Conservation (phyloP, 202 grass and related monocot species). For the Eragrostis tef region DNA sequence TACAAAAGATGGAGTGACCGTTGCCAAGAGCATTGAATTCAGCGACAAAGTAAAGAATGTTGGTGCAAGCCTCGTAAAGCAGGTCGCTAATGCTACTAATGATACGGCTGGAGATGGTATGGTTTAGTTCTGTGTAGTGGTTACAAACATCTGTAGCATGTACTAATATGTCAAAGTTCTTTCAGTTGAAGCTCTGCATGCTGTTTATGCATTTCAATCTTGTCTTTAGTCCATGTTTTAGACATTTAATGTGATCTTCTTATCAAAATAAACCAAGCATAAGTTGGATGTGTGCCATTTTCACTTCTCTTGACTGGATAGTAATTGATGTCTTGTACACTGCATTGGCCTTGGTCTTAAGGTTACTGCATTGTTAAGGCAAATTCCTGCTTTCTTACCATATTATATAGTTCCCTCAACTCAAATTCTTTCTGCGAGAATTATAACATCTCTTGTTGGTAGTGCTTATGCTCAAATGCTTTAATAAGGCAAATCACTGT, state of each 20-base stretch:
- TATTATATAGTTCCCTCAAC: not conserved
- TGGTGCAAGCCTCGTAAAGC: slow-evolving; percentile 95
- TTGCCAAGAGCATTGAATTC: slow-evolving; percentile 98
- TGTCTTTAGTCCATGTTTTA: slow-evolving; percentile 12
- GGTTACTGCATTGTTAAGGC: too few relatives aligned
- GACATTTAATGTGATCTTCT: not conserved
- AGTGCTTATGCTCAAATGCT: too few relatives aligned
- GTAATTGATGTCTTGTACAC: not conserved
- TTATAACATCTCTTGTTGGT: too few relatives aligned
- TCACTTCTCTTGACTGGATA: not conserved
- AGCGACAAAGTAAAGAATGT: slow-evolving; percentile 84
- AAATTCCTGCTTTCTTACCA: not conserved
- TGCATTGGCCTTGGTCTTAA: not conserved
- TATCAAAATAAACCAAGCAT: not conserved
- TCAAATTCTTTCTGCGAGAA: not conserved
- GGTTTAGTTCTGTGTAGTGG: not conserved
- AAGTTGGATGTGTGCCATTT: not conserved
- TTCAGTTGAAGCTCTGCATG: slow-evolving; percentile 14
- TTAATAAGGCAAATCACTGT: too few relatives aligned
- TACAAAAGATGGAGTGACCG: slow-evolving; percentile 92
- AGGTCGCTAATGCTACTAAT: slow-evolving; percentile 97
- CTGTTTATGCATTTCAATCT: not conserved
- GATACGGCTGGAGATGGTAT: slow-evolving; percentile 94
- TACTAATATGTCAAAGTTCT: slow-evolving; percentile 4
- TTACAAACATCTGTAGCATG: not conserved